Percentiles rank a stretch among this genome's conserved stretches.
Conservation (phyloP, 495 filamentous ascomycete species). For the Podospora comata region DNA sequence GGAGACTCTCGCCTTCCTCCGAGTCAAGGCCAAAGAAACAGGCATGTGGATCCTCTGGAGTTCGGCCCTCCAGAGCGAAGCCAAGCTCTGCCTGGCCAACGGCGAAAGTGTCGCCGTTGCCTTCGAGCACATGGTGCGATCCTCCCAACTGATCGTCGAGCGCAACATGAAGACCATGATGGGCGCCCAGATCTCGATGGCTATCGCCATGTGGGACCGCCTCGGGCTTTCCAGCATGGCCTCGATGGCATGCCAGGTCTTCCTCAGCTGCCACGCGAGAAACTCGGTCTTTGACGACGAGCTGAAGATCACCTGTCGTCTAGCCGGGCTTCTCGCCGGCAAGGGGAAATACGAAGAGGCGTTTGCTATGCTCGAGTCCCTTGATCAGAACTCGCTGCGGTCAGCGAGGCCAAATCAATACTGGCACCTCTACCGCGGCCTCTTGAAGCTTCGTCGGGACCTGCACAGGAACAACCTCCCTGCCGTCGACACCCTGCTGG, state of each 20-base stretch:
- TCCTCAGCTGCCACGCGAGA: slow-evolving; percentile 66
- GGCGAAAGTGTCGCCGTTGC: slow-evolving; percentile 77
- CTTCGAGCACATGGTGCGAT: slow-evolving; percentile 74
- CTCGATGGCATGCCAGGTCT: slow-evolving; percentile 66
- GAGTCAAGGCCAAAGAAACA: slow-evolving; percentile 81
- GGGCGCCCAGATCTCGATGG: slow-evolving; percentile 68
- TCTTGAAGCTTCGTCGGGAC: slow-evolving; percentile 67
- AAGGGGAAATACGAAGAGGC: slow-evolving; percentile 71
- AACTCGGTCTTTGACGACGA: slow-evolving; percentile 71
- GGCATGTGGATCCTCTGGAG: slow-evolving; percentile 86
- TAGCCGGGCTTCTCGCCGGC: slow-evolving; percentile 45
- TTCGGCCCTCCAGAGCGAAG: slow-evolving; percentile 81
- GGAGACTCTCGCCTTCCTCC: slow-evolving; percentile 79
- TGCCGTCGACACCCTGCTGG: slow-evolving; percentile 65
- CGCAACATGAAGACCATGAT: slow-evolving; percentile 69
- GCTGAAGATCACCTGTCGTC: slow-evolving; percentile 55
- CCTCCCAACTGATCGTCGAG: slow-evolving; percentile 75
- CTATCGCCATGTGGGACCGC: slow-evolving; percentile 69
- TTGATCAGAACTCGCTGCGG: slow-evolving; percentile 63
- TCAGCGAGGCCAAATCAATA: slow-evolving; percentile 76
- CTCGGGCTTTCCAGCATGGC: slow-evolving; percentile 69
- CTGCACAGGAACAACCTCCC: slow-evolving; percentile 69
- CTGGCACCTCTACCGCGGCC: slow-evolving; percentile 68
- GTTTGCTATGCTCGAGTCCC: slow-evolving; percentile 60
- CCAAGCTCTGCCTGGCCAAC: slow-evolving; percentile 68